Evolutionary conservation across 2,329 filamentous ascomycete genomes (phyloP).

Genomic region (Colletotrichum kahawae): DNA sequence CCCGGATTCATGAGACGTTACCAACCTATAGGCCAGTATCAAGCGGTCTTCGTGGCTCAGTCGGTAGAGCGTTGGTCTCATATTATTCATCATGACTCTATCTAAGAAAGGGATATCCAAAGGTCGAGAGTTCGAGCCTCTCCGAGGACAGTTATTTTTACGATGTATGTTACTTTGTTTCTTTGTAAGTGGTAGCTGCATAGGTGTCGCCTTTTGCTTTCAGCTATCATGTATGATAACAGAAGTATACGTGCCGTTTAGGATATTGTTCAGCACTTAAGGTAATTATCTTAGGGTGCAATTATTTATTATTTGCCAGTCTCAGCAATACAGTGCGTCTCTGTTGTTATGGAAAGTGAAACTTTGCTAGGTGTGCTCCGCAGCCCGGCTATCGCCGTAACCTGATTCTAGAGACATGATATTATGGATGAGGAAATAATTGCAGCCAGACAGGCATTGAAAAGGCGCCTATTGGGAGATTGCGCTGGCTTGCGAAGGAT

Average conservation of each 20-base stretch:
- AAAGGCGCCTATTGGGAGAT: background rate
- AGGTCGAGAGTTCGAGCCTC: slow-evolving; percentile 23
- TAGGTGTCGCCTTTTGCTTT: no score
- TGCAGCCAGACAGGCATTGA: background rate
- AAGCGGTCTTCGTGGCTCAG: slow-evolving; percentile 19
- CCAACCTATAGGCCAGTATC: accelerated
- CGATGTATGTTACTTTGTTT: no score
- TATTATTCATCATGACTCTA: slow-evolving; percentile 11
- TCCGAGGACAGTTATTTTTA: slow-evolving; percentile 2
- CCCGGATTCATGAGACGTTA: background rate
- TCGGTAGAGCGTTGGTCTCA: slow-evolving; percentile 23
- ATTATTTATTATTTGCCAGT: no score
- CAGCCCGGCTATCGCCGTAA: no score
- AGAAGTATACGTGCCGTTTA: no score
- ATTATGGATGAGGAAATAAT: background rate
- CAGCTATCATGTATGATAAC: no score
- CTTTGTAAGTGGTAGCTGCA: no score
- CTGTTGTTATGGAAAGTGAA: accelerated
- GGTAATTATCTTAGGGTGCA: no score
- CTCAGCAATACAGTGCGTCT: no score
- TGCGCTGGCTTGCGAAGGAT: background rate
- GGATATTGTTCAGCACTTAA: no score
- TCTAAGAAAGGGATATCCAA: slow-evolving; percentile 7
- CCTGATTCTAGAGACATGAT: accelerated
- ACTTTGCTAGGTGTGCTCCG: no score